Evolutionary conservation across 1,284 basidiomycete genomes (phyloP), one percentile per base, ranked within the genome.

Genomic region (Pyrrhoderma lamaoense): DNA sequence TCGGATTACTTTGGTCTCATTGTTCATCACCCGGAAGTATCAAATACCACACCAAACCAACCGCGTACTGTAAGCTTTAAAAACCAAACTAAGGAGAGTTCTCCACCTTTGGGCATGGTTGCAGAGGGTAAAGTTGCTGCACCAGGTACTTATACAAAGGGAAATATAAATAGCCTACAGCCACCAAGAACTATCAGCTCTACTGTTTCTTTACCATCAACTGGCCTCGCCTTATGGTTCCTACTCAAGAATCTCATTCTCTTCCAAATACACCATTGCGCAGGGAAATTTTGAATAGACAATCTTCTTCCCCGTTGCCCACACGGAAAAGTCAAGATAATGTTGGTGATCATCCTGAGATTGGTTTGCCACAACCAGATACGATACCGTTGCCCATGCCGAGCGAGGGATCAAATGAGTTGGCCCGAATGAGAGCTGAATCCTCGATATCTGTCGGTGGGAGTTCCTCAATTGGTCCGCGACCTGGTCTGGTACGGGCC

Each of bases 291-390:
- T 64, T 84, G 46, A 77, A 75, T 36, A 73, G 83, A 3, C 83
- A 85, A 60, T 70, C 75, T 1, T 80, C 77, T 3, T 76, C 77
- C 9, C 79, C 81, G 3, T 67, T 82, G 18, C 79, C 80, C 13
- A 37, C 48, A 8, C 47, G 52, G 18, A 25, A 46, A 47, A 40
- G 40, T 39, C 38, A 16, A 5, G 38, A 31, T 31, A 38, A 21
- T 16, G 31, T 42, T n/a, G 47, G 39, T 16, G 52, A 37, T 14
- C 47, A 39, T 13, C 34, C 35, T 19, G 49, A 22, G 5, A 5
- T 11, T 31, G 27, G 11, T 5, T 31, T 31, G 11, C 5, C 27
- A 5, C 27, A 31, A 11, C 27, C 27, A 31, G 27, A 5, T 31
- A 5, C 27, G 11, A 5, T 11, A 5, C 27, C 27, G 27, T n/a